Conservation (phyloP, 495 filamentous ascomycete species). For the Astrothelium subdiscretum region DNA sequence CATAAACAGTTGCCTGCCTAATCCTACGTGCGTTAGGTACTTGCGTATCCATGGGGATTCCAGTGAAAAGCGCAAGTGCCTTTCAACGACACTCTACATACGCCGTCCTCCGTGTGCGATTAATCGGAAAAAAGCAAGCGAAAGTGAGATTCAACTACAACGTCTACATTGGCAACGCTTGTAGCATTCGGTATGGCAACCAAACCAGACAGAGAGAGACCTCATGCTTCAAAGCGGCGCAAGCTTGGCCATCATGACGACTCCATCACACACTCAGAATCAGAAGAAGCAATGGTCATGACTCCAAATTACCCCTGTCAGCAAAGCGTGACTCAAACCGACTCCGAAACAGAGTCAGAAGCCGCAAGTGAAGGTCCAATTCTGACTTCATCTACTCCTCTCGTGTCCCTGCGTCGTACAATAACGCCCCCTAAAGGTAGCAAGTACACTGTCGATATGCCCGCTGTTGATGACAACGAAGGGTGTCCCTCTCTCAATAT, state of each 20-base stretch:
- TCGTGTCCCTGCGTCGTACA: neutral
- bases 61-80: too few species aligned
- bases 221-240: neutral
- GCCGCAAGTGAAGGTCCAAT: neutral
- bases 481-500: neutral
- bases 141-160: neutral
- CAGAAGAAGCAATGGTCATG: neutral
- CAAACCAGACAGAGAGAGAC: too few species aligned
- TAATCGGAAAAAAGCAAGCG: neutral
- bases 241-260: neutral
- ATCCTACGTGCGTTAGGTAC: too few species aligned
- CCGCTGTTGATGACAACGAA: neutral
- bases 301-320: neutral
- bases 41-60: too few species aligned
- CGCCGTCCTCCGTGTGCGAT: neutral
- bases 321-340: neutral
- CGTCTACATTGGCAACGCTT: neutral
- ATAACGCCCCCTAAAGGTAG: neutral
- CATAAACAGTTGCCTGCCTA: too few species aligned
- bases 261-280: neutral
- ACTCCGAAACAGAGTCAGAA: neutral
- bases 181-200: neutral
- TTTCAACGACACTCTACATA: neutral
- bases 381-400: neutral
- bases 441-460: neutral